phyloP scores from a whole-genome alignment of 2,329 filamentous ascomycete genomes.

The Fusarium illudens region DNA sequence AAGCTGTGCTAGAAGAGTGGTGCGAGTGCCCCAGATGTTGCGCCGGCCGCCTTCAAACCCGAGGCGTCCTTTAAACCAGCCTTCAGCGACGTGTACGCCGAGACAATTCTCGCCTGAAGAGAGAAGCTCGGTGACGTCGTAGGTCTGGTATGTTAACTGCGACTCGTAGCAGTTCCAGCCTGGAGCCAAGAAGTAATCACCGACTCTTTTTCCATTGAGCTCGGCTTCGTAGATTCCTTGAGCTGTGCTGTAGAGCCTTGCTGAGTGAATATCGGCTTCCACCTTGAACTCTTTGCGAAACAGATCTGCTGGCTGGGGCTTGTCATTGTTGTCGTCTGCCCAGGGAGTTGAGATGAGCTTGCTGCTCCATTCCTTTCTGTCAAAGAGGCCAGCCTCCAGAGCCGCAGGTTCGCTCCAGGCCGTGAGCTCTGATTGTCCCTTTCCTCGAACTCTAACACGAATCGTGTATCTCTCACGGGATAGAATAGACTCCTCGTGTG shows the following conservation, averaged over 20 bases:
- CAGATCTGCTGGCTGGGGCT: conserved; percentile 29
- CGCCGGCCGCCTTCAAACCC: conserved; percentile 37
- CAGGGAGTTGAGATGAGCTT: conserved; percentile 32
- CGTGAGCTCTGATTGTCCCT: background rate
- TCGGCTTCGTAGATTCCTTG: conserved; percentile 57
- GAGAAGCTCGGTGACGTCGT: conserved; percentile 58
- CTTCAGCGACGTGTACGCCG: conserved; percentile 52
- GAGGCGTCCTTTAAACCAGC: conserved; percentile 58
- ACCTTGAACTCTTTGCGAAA: conserved; percentile 25
- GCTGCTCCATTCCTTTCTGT: conserved; percentile 17
- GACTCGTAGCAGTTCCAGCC: conserved; percentile 62
- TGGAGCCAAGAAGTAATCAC: conserved; percentile 55
- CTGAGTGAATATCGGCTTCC: background rate
- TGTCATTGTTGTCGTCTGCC: conserved; percentile 15
- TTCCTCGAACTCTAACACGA: conserved; percentile 16
- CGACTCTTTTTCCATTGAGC: conserved; percentile 53
- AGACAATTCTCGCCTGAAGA: conserved; percentile 19
- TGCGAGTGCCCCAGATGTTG: conserved; percentile 50
- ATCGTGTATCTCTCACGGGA: conserved; percentile 21
- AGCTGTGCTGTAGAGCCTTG: conserved; percentile 54
- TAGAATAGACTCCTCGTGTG: conserved; percentile 1
- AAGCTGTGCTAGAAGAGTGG: conserved; percentile 52
- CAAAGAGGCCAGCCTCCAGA: conserved; percentile 26
- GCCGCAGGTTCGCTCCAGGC: conserved; percentile 24
- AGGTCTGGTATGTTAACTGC: conserved; percentile 60